phyloP scores from a whole-genome alignment of 2,329 filamentous ascomycete species.

The Penicillium concentricum region DNA sequence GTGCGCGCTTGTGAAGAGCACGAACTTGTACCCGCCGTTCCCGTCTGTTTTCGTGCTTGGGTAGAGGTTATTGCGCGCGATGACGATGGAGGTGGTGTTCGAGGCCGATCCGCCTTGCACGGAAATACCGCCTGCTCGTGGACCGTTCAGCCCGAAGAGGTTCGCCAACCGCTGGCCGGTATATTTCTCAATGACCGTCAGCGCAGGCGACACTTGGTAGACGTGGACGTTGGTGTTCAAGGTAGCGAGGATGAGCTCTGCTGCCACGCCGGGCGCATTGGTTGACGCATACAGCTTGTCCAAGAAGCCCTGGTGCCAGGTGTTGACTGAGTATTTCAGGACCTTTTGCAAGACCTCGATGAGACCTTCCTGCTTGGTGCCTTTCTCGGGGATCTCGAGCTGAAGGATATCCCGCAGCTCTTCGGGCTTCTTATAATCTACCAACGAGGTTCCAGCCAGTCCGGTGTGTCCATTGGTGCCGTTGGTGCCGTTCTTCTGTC shows the following conservation, averaged over 20 bases:
- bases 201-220: constrained; percentile 86
- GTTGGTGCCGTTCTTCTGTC: constrained; percentile 14
- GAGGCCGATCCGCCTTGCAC: constrained; percentile 80
- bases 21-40: constrained; percentile 64
- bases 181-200: constrained; percentile 83
- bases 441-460: constrained; percentile 58
- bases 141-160: constrained; percentile 73
- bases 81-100: constrained; percentile 80
- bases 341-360: constrained; percentile 69
- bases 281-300: constrained; percentile 94
- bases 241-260: constrained; percentile 78
- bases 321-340: constrained; percentile 87
- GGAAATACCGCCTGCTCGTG: constrained; percentile 68
- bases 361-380: constrained; percentile 67
- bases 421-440: constrained; percentile 62
- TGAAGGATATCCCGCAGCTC: constrained; percentile 57
- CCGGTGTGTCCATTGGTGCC: constrained; percentile 54
- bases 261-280: constrained; percentile 79
- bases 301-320: constrained; percentile 96
- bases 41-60: constrained; percentile 74
- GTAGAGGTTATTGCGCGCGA: constrained; percentile 83
- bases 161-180: constrained; percentile 71
- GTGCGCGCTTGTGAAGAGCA: constrained; percentile 83
- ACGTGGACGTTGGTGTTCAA: constrained; percentile 95
- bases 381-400: constrained; percentile 56